These are phyloP conservation scores for Wickerhamiella kazuoi DNA, from an alignment of 805 yeast genomes.

Conservation along the genomic window DNA sequence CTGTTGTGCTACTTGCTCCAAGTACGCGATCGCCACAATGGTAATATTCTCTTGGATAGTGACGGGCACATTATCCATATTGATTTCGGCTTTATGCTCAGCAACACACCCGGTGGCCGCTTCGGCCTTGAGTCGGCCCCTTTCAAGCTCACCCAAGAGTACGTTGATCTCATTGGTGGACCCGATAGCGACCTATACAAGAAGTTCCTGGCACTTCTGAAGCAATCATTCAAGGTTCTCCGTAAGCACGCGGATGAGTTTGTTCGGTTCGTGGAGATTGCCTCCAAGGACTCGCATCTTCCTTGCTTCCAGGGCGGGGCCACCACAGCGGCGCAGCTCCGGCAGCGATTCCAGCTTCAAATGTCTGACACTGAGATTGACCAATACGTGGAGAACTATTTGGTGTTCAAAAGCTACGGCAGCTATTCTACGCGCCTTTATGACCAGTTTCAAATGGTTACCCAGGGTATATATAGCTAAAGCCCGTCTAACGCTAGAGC, in stretches of 20 bases:
- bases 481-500: too few species aligned
- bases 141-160: slow-evolving; percentile 78
- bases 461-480: slow-evolving; percentile 70
- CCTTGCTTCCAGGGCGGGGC: slow-evolving; percentile 89
- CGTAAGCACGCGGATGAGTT: slow-evolving; percentile 59
- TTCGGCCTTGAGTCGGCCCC: slow-evolving; percentile 97
- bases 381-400: slow-evolving; percentile 52
- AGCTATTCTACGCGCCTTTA: slow-evolving; percentile 81
- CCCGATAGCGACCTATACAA: slow-evolving; percentile 39
- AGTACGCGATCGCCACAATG: slow-evolving; percentile 95
- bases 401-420: slow-evolving; percentile 69
- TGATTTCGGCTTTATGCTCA: slow-evolving; percentile 83
- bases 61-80: slow-evolving; percentile 83
- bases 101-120: slow-evolving; percentile 65
- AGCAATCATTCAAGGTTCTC: slow-evolving; percentile 55
- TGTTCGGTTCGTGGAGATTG: slow-evolving; percentile 70
- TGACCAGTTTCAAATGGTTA: slow-evolving; percentile 84
- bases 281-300: slow-evolving; percentile 77
- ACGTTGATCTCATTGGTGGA: slow-evolving; percentile 79
- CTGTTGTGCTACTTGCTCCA: slow-evolving; percentile 79
- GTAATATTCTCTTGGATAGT: slow-evolving; percentile 90
- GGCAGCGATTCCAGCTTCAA: slow-evolving; percentile 68
- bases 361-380: slow-evolving; percentile 57
- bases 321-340: slow-evolving; percentile 58
- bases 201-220: slow-evolving; percentile 44